Percentiles rank a stretch among this genome's conserved stretches.
phyloP scores from a whole-genome alignment of 129 eudicot genomes.

The Arctium minus region DNA sequence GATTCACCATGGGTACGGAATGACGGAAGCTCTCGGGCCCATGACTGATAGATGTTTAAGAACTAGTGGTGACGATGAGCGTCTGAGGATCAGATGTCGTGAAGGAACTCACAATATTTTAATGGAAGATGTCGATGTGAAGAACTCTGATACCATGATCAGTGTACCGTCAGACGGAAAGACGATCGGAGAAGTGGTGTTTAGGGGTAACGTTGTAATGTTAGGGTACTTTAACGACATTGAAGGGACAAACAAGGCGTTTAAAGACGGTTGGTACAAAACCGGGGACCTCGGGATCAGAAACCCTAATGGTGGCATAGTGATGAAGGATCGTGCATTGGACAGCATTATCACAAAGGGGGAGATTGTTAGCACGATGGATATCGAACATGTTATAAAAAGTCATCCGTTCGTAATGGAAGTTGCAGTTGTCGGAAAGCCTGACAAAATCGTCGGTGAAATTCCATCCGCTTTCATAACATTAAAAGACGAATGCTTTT shows the following conservation, averaged over 20 bases:
- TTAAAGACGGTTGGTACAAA: conserved; percentile 59
- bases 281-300: conserved; percentile 57
- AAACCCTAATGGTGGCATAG: conserved; percentile 38
- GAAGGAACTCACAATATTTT: conserved; percentile 39
- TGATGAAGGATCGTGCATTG: conserved; percentile 45
- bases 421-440: conserved; percentile 61
- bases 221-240: conserved; percentile 53
- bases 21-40: conserved; percentile 68
- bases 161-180: conserved; percentile 63
- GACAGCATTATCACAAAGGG: conserved; percentile 33
- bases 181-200: conserved; percentile 65
- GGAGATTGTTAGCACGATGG: conserved; percentile 53
- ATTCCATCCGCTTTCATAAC: conserved; percentile 57
- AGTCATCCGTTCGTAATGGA: conserved; percentile 49
- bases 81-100: conserved; percentile 4
- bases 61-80: not conserved
- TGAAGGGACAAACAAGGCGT: conserved; percentile 30
- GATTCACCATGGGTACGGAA: conserved; percentile 50
- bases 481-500: conserved; percentile 31
- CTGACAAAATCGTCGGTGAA: conserved; percentile 37
- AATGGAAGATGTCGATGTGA: conserved; percentile 61
- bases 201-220: conserved; percentile 58
- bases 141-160: conserved; percentile 38
- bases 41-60: conserved; percentile 14
- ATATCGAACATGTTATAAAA: conserved; percentile 44